These are phyloP conservation scores for Veloboletus limbatus DNA, from an alignment of 1,284 basidiomycete species.

Conservation along the genomic window DNA sequence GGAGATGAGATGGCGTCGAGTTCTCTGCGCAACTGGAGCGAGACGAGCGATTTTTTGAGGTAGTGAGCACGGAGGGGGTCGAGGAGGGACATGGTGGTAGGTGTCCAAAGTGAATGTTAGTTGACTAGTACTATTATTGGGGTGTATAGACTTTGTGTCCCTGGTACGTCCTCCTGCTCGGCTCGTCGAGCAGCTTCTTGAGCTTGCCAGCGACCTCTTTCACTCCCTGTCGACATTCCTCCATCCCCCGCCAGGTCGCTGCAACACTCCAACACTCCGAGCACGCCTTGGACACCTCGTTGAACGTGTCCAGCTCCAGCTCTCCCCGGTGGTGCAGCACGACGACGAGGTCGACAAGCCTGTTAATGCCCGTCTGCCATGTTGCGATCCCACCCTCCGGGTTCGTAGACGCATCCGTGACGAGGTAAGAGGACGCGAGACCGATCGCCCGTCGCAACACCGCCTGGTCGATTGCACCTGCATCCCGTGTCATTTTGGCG, in stretches of 20 bases:
- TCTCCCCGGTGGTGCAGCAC: slow-evolving; percentile 61
- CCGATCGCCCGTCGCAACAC: slow-evolving; percentile 60
- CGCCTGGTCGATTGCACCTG: slow-evolving; percentile 56
- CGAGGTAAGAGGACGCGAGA: slow-evolving; percentile 70
- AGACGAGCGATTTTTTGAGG: slow-evolving; percentile 91
- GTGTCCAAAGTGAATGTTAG: too few species aligned
- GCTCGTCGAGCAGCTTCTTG: slow-evolving; percentile 60
- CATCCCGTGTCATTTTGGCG: slow-evolving; percentile 46
- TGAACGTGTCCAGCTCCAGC: slow-evolving; percentile 69
- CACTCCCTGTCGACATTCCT: slow-evolving; percentile 57
- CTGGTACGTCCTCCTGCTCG: slow-evolving; percentile 60
- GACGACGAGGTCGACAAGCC: slow-evolving; percentile 66
- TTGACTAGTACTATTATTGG: slow-evolving; percentile 22
- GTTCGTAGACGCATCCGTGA: slow-evolving; percentile 69
- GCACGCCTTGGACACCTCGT: slow-evolving; percentile 69
- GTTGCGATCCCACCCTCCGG: slow-evolving; percentile 51
- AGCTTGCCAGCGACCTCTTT: slow-evolving; percentile 58
- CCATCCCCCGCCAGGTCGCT: slow-evolving; percentile 63
- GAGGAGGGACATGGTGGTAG: slow-evolving; percentile 37
- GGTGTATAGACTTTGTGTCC: slow-evolving; percentile 66
- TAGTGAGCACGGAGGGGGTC: slow-evolving; percentile 91
- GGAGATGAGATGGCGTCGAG: slow-evolving; percentile 69
- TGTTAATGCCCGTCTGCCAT: slow-evolving; percentile 65
- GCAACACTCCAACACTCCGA: slow-evolving; percentile 79
- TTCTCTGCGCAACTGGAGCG: slow-evolving; percentile 80